These are phyloP conservation scores for Arthrobotrys pseudoclavata DNA, from an alignment of 2,329 filamentous ascomycete genomes.

Conservation along the genomic window DNA sequence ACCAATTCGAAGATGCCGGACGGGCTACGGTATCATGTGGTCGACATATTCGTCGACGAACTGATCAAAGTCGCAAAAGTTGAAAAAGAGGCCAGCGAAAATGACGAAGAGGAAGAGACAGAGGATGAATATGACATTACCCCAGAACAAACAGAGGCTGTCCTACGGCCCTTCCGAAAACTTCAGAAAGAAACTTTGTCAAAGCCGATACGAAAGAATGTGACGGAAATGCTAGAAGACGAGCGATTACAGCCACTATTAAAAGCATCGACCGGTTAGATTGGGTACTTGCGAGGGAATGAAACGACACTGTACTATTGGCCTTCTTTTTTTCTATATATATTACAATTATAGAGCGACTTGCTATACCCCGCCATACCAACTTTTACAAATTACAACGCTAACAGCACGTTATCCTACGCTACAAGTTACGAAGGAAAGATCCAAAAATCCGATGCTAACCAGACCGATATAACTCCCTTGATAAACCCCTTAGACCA, in stretches of 20 bases:
- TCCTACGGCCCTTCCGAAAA: conserved; percentile 72
- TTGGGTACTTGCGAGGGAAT: neutral
- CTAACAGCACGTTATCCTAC: conserved; percentile 26
- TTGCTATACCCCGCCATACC: conserved; percentile 43
- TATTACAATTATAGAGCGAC: conserved; percentile 38
- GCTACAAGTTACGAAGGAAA: conserved; percentile 25
- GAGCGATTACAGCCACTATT: conserved; percentile 75
- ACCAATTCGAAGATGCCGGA: conserved; percentile 77
- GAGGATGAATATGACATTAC: conserved; percentile 67
- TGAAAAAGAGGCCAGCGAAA: conserved; percentile 66
- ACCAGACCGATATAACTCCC: conserved; percentile 12
- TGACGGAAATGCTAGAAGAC: conserved; percentile 79
- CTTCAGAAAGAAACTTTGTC: conserved; percentile 73
- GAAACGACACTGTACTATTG: conserved; percentile 31
- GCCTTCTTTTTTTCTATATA: conserved; percentile 1
- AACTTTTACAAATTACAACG: conserved; percentile 25
- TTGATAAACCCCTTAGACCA: conserved; percentile 10
- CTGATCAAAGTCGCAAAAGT: conserved; percentile 77
- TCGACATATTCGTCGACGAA: conserved; percentile 95
- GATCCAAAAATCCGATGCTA: conserved; percentile 5
- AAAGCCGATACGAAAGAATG: conserved; percentile 77
- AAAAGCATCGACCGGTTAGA: conserved; percentile 25
- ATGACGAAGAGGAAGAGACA: conserved; percentile 66
- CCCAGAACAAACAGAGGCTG: conserved; percentile 66
- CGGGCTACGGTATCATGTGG: conserved; percentile 84